These are phyloP conservation scores for Fusarium dimerum DNA, from an alignment of 2,329 filamentous ascomycete species.

Conservation along the genomic window DNA sequence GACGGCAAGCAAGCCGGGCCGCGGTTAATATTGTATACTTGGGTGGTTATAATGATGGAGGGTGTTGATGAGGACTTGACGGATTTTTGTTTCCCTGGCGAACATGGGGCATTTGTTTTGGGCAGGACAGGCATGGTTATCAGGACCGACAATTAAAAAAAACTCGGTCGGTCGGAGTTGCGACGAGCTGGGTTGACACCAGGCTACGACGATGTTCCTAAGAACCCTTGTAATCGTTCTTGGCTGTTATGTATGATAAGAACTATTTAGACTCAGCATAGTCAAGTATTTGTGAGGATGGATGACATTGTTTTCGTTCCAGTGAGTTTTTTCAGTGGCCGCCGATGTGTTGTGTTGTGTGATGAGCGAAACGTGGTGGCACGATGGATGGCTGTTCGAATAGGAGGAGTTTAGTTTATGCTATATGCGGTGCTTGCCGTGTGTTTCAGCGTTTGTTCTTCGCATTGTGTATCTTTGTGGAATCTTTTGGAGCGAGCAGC, in stretches of 20 bases:
- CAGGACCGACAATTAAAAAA: conserved; percentile 27
- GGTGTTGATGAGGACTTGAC: conserved; percentile 32
- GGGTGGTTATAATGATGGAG: conserved; percentile 33
- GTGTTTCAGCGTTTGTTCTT: no score
- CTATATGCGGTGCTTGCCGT: no score
- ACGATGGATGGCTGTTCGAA: no score
- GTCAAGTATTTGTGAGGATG: conserved; percentile 12
- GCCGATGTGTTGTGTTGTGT: no score
- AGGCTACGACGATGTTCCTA: conserved; percentile 33
- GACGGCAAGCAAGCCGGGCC: conserved; percentile 13
- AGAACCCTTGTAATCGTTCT: conserved; percentile 33
- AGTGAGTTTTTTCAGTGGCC: background rate
- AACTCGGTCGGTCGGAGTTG: conserved; percentile 21
- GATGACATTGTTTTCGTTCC: conserved; percentile 17
- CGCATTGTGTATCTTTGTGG: no score
- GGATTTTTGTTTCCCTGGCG: conserved; percentile 32
- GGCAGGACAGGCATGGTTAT: conserved; percentile 31
- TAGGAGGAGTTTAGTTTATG: no score
- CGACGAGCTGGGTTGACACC: conserved; percentile 18
- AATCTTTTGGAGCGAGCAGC: no score
- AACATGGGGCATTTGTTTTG: conserved; percentile 29
- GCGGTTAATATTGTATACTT: conserved; percentile 29
- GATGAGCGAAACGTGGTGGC: no score
- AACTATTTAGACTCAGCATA: conserved; percentile 14
- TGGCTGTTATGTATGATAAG: conserved; percentile 33